These are phyloP conservation scores for Aspergillus clavatus DNA, from an alignment of 2,329 filamentous ascomycete species.

Conservation along the genomic window DNA sequence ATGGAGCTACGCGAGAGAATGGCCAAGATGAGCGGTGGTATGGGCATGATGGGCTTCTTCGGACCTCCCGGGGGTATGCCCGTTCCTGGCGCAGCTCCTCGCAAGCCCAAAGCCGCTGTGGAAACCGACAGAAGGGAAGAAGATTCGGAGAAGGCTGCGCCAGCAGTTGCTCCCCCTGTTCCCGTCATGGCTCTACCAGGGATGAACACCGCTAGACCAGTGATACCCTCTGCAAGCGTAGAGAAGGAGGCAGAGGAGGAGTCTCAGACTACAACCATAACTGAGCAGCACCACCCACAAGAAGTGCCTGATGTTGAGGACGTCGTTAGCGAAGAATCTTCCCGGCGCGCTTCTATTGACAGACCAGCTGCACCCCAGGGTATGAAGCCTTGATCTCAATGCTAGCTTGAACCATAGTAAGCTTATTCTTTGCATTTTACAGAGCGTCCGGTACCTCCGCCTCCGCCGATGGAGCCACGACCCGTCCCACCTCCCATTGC, in stretches of 20 bases:
- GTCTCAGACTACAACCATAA: conserved; percentile 38
- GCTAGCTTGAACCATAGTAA: not conserved
- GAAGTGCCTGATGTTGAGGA: conserved; percentile 55
- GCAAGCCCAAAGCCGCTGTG: conserved; percentile 47
- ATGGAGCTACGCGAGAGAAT: conserved; percentile 90
- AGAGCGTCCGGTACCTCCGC: conserved; percentile 45
- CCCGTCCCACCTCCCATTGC: conserved; percentile 36
- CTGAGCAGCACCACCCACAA: conserved; percentile 39
- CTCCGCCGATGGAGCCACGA: conserved; percentile 39
- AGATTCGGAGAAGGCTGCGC: conserved; percentile 29
- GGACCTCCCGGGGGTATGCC: conserved; percentile 62
- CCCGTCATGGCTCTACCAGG: conserved; percentile 65
- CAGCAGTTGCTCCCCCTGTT: conserved; percentile 39
- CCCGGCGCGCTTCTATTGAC: conserved; percentile 36
- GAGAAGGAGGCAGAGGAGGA: conserved; percentile 52
- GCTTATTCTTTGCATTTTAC: conserved; percentile 4
- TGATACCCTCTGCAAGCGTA: conserved; percentile 39
- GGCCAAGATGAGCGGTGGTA: conserved; percentile 97
- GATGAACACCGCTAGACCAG: conserved; percentile 53
- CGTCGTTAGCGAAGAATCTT: conserved; percentile 29
- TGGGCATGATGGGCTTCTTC: conserved; percentile 95
- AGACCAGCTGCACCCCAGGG: conserved; percentile 48
- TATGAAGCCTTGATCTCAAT: conserved; percentile 33
- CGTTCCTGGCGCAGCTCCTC: conserved; percentile 33
- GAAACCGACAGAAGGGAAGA: conserved; percentile 32